Evolutionary conservation across 106 monocot genomes (phyloP).

Genomic region (Xerophyta viscosa): DNA sequence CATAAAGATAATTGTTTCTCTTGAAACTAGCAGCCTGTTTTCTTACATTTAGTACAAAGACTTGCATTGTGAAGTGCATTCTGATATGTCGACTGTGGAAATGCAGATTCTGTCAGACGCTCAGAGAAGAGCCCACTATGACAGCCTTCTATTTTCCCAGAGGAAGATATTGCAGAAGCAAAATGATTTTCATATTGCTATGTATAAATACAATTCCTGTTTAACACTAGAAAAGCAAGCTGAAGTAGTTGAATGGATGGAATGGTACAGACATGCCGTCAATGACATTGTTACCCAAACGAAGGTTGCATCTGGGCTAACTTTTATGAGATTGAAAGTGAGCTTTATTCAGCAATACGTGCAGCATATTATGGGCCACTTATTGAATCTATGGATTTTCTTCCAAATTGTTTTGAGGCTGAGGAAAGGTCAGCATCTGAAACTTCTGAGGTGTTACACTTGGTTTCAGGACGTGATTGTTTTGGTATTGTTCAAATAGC

Average conservation of each 20-base stretch:
- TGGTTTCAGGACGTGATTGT: constrained; percentile 86
- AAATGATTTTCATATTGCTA: constrained; percentile 11
- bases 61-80: too few species aligned
- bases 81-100: neutral
- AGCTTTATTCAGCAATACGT: constrained; percentile 77
- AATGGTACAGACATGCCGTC: constrained; percentile 59
- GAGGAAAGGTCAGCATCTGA: constrained; percentile 82
- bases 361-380: constrained; percentile 86
- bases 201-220: constrained; percentile 29
- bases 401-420: constrained; percentile 93
- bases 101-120: constrained; percentile 93
- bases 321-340: constrained; percentile 60
- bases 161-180: constrained; percentile 35
- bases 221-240: constrained; percentile 28
- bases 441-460: constrained; percentile 84
- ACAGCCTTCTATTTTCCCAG: constrained; percentile 46
- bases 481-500: constrained; percentile 64
- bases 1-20: too few species aligned
- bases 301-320: constrained; percentile 50
- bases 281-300: constrained; percentile 59
- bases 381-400: constrained; percentile 66
- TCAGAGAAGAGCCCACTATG: constrained; percentile 70
- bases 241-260: constrained; percentile 83
- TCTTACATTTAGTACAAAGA: too few species aligned
- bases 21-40: too few species aligned